Conservation (phyloP, 306 rosid species). For the Cucumis sativus region Cucumber_9930_V3 NC_026660.2:10817001-10817500, state of each 20-base stretch:
- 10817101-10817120: constrained; percentile 75
- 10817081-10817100: constrained; percentile 80
- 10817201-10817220: constrained; percentile 72
- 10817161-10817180: constrained; percentile 73
- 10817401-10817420: not conserved
- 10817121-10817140: constrained; percentile 65
- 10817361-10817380: constrained; percentile 27
- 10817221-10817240: constrained; percentile 65
- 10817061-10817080: constrained; percentile 62
- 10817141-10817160: constrained; percentile 84
- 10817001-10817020: constrained; percentile 47
- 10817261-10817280: constrained; percentile 44
- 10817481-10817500: not conserved
- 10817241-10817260: constrained; percentile 72
- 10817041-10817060: constrained; percentile 63
- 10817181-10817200: constrained; percentile 68
- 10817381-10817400: not conserved
- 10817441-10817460: not conserved
- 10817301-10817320: constrained; percentile 45
- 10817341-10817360: constrained; percentile 70
- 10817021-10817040: constrained; percentile 80
- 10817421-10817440: not conserved
- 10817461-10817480: not conserved
- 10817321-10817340: constrained; percentile 75
- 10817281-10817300: constrained; percentile 43